Conservation (phyloP, 1,139 yeast genomes). For the Candida glucosophila region DNA sequence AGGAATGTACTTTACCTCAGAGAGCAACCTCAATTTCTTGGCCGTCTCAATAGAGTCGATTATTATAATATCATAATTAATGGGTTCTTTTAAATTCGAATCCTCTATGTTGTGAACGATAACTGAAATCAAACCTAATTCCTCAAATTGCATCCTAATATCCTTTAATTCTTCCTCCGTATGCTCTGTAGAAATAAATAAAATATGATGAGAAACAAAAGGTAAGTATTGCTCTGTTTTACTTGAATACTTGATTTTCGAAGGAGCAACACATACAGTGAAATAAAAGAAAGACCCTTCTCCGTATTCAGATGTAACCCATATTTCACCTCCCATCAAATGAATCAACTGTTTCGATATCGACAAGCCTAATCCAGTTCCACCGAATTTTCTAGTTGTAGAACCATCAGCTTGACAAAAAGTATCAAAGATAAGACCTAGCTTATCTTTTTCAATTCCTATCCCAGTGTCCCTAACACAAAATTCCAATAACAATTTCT, state of each 20-base stretch:
- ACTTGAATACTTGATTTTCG: slow-evolving; percentile 53
- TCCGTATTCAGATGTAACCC: slow-evolving; percentile 82
- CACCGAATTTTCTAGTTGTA: slow-evolving; percentile 85
- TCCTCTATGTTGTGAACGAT: slow-evolving; percentile 44
- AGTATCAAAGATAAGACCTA: slow-evolving; percentile 77
- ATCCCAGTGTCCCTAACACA: slow-evolving; percentile 88
- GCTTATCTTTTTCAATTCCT: slow-evolving; percentile 76
- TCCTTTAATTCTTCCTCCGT: slow-evolving; percentile 40
- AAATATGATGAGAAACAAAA: slow-evolving; percentile 59
- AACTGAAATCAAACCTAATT: slow-evolving; percentile 40
- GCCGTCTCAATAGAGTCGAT: slow-evolving; percentile 76
- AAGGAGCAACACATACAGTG: slow-evolving; percentile 71
- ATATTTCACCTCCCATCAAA: slow-evolving; percentile 84
- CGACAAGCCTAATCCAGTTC: slow-evolving; percentile 81
- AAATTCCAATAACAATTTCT: slow-evolving; percentile 64
- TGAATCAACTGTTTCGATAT: slow-evolving; percentile 81
- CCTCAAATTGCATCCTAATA: slow-evolving; percentile 30
- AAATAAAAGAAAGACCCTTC: slow-evolving; percentile 75
- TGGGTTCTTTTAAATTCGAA: slow-evolving; percentile 45
- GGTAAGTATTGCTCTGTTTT: slow-evolving; percentile 67
- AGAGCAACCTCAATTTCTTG: slow-evolving; percentile 52
- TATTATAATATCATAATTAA: slow-evolving; percentile 68
- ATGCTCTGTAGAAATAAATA: slow-evolving; percentile 64
- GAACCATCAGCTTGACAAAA: slow-evolving; percentile 93
- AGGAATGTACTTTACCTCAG: slow-evolving; percentile 70